Percentiles rank a stretch among this genome's conserved stretches.
These are phyloP conservation scores for Leishmania amazonensis DNA, from an alignment of 208 protist species.

Conservation along the genomic window DNA sequence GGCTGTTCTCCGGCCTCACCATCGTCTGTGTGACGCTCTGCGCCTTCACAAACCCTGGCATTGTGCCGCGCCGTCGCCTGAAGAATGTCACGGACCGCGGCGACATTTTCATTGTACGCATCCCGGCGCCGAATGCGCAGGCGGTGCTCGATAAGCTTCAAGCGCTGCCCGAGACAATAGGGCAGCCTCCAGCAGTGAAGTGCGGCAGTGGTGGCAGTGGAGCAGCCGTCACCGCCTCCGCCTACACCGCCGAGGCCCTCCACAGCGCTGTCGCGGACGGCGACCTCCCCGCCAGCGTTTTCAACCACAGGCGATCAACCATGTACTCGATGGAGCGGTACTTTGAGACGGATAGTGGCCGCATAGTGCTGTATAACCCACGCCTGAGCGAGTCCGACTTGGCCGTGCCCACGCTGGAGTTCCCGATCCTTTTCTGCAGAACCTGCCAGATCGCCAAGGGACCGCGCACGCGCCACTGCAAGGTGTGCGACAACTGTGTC, in stretches of 20 bases:
- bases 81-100: constrained; percentile 36
- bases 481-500: constrained; percentile 61
- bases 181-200: background rate
- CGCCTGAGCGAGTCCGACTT: constrained; percentile 31
- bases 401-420: constrained; percentile 39
- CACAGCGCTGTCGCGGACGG: constrained; percentile 24
- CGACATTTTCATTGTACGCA: constrained; percentile 40
- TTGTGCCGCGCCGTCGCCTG: constrained; percentile 38
- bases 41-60: constrained; percentile 52
- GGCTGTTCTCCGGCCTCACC: constrained; percentile 28
- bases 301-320: constrained; percentile 34
- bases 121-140: constrained; percentile 51
- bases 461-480: constrained; percentile 68
- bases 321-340: constrained; percentile 37
- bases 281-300: constrained; percentile 27
- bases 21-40: constrained; percentile 36
- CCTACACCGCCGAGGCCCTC: constrained; percentile 17
- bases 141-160: constrained; percentile 35
- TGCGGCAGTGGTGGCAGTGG: background rate
- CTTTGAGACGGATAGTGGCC: constrained; percentile 42
- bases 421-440: constrained; percentile 49
- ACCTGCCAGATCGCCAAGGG: constrained; percentile 54
- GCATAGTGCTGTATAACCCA: constrained; percentile 35
- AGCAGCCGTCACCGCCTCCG: background rate
- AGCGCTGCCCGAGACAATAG: constrained; percentile 6